Conservation (phyloP, 306 rosid species). For the Vigna reflexopilosa region DNA sequence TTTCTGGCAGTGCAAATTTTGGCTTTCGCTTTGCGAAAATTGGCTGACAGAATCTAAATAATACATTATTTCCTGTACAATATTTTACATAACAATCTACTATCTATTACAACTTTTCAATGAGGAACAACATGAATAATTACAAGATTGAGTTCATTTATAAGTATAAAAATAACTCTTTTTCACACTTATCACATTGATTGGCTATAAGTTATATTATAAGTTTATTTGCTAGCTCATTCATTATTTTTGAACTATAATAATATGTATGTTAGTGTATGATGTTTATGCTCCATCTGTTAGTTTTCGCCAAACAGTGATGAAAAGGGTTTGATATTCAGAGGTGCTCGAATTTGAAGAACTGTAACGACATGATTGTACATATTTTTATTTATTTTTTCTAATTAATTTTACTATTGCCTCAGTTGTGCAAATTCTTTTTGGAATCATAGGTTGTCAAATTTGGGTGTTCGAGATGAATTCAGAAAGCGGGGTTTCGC, state of each 20-base stretch:
- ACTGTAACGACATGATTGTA: neutral
- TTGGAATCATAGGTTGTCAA: constrained; percentile 43
- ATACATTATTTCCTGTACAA: no score
- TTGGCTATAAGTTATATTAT: neutral
- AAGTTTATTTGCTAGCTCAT: neutral
- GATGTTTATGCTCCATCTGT: neutral
- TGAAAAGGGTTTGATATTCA: neutral
- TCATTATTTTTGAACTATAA: neutral
- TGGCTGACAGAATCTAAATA: no score
- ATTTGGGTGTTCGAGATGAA: constrained; percentile 53
- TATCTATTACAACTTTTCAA: no score
- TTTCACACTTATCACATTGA: no score
- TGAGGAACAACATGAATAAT: no score
- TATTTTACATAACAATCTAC: no score
- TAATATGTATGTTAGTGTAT: neutral
- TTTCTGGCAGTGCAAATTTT: no score
- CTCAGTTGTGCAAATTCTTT: neutral
- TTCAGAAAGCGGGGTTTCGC: constrained; percentile 45
- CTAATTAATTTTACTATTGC: neutral
- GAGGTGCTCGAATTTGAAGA: neutral
- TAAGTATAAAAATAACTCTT: no score
- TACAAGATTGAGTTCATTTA: no score
- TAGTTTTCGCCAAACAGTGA: neutral
- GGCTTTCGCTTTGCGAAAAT: no score
- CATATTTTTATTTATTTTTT: neutral